These are phyloP conservation scores for Pseudohalonectria lignicola DNA, from an alignment of 2,329 filamentous ascomycete genomes.

Conservation along the genomic window DNA sequence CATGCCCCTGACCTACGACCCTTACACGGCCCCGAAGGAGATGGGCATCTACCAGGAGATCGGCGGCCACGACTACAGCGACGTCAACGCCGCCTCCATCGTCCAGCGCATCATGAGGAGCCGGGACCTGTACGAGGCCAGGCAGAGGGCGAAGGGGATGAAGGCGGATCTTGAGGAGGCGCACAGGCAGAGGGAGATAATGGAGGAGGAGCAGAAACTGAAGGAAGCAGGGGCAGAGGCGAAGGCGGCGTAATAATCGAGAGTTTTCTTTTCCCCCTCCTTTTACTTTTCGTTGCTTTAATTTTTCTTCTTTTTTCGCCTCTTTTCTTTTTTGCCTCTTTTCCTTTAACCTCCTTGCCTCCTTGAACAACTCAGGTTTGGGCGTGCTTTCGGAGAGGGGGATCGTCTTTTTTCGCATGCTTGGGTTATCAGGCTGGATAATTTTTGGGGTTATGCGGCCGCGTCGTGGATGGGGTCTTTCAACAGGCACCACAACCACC, in stretches of 20 bases:
- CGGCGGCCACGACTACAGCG: constrained; percentile 63
- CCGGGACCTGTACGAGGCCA: constrained; percentile 77
- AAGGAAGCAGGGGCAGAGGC: constrained; percentile 29
- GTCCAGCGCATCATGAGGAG: constrained; percentile 84
- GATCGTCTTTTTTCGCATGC: too few species aligned
- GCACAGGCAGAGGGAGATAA: constrained; percentile 47
- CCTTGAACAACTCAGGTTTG: too few species aligned
- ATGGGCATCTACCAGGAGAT: constrained; percentile 81
- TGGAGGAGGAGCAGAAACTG: constrained; percentile 46
- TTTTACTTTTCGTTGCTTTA: background rate
- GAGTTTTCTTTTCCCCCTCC: background rate
- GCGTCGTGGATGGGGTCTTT: too few species aligned
- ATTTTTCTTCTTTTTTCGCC: too few species aligned
- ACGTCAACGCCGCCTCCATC: constrained; percentile 88
- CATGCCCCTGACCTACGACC: constrained; percentile 69
- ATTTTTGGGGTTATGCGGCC: too few species aligned
- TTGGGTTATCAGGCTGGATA: too few species aligned
- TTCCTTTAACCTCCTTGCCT: too few species aligned
- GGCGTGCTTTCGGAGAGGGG: too few species aligned
- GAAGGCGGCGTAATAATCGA: background rate
- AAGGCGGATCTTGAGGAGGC: constrained; percentile 70
- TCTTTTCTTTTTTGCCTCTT: too few species aligned
- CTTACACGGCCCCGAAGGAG: constrained; percentile 68
- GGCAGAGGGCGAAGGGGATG: constrained; percentile 80
- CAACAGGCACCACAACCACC: too few species aligned